These are phyloP conservation scores for Trichosanthes cucumerina DNA, from an alignment of 306 rosid genomes.

Conservation along the genomic window DNA sequence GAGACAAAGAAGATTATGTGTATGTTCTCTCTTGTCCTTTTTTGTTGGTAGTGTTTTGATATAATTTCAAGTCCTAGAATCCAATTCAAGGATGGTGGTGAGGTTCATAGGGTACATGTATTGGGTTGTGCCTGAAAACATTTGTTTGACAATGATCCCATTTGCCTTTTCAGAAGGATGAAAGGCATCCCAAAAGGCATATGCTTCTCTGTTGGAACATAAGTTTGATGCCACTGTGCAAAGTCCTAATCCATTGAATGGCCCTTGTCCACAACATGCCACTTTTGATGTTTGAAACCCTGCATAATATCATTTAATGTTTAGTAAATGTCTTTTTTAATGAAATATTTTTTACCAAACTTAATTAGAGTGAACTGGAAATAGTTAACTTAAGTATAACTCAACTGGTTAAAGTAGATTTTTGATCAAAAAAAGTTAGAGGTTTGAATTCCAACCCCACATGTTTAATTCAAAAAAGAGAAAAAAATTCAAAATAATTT, in stretches of 20 bases:
- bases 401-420: too few species aligned
- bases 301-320: conserved; percentile 1
- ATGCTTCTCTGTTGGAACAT: conserved; percentile 43
- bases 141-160: conserved; percentile 21
- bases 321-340: too few species aligned
- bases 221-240: conserved; percentile 51
- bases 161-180: conserved; percentile 66
- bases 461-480: too few species aligned
- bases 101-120: conserved; percentile 84
- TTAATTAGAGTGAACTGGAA: too few species aligned
- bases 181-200: conserved; percentile 81
- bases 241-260: conserved; percentile 52
- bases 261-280: conserved; percentile 92
- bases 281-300: conserved; percentile 55
- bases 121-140: conserved; percentile 31
- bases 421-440: too few species aligned
- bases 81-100: conserved; percentile 62
- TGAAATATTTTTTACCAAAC: too few species aligned
- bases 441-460: too few species aligned
- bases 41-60: neutral
- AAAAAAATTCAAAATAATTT: too few species aligned
- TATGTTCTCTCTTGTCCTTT: neutral
- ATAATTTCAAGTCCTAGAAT: conserved; percentile 17
- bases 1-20: neutral
- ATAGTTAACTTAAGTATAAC: too few species aligned